phyloP scores from a whole-genome alignment of 768 basidiomycete species.

The Leccinum boreale region DNA sequence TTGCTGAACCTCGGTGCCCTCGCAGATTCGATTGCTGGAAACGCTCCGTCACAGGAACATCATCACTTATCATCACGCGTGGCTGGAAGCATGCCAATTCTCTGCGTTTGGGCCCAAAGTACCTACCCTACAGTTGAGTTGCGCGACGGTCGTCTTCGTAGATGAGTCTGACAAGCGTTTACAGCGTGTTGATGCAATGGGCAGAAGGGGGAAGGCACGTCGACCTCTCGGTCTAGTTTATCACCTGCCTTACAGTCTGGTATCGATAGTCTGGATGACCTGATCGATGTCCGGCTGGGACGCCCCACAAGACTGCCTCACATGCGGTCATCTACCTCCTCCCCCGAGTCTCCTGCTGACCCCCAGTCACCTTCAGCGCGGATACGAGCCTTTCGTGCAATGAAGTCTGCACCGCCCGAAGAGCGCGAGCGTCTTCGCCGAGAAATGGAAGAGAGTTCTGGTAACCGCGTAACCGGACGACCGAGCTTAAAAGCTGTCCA shows the following conservation, averaged over 20 bases:
- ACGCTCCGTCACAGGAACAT: slow-evolving; percentile 89
- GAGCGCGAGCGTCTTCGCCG: slow-evolving; percentile 60
- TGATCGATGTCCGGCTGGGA: slow-evolving; percentile 78
- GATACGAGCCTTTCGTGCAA: slow-evolving; percentile 71
- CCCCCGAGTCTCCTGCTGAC: slow-evolving; percentile 32
- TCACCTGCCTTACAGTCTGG: neutral
- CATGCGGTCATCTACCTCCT: slow-evolving; percentile 32
- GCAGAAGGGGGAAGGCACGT: slow-evolving; percentile 76
- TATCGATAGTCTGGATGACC: slow-evolving; percentile 65
- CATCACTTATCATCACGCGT: slow-evolving; percentile 92
- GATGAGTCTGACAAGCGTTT: neutral
- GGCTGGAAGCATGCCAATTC: slow-evolving; percentile 85
- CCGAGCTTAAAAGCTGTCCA: slow-evolving; percentile 72
- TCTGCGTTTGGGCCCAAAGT: slow-evolving; percentile 87
- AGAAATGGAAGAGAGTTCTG: slow-evolving; percentile 40
- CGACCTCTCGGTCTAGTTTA: neutral
- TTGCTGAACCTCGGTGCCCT: neutral
- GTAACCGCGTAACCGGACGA: slow-evolving; percentile 23
- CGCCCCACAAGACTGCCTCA: slow-evolving; percentile 44
- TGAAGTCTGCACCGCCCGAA: slow-evolving; percentile 60
- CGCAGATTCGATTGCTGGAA: slow-evolving; percentile 79
- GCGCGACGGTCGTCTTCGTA: neutral
- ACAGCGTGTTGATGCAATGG: slow-evolving; percentile 88
- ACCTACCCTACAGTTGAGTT: slow-evolving; percentile 78
- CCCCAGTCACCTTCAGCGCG: slow-evolving; percentile 62